Evolutionary conservation across 202 grass and related monocot genomes (phyloP), one percentile per base, ranked within the genome.

Genomic region (Hordeum pubiflorum): DNA sequence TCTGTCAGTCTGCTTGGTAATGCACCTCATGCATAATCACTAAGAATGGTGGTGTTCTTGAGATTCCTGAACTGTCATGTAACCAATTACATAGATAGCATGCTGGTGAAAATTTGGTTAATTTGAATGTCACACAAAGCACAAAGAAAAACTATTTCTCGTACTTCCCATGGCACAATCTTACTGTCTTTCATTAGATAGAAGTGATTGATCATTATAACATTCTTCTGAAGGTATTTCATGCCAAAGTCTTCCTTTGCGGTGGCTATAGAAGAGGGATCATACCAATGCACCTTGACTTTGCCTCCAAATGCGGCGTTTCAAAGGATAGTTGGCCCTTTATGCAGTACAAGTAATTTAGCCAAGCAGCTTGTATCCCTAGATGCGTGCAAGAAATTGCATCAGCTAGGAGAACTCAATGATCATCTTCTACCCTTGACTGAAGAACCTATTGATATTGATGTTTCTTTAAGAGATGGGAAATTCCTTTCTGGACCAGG

Each of bases 351-450:
- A 74, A 86, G 69, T 72, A 91, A 87, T 81, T 83, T 76, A 63
- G 89, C 94, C 75, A 97, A 92, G 79, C 90, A 92, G 68, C 90
- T 93, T 90, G 89, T 80, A 81, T 97, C 87, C 77, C 66, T 97
- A 38, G 91, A 97, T 65, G 91, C 94, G 48, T 97, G 91, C 78
- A 97, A 92, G 91, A 97, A 89, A 81, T 31, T 97, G 67, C 91
- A 97, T 86, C 70, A 94, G 63, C 85, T 92, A 61, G 84, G 91
- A 72, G 89, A 83, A 88, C 86, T 97, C 29, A 65, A 86, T 60
- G 89, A 97, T 84, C 83, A 89, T 85, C 89, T 94, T 39, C 71
- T 86, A 64, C 89, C 91, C 21, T 80, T 87, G 54, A 78, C 82
- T 72, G 88, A 92, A 78, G 89, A 89, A 24, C 60, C 56, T 67